Conservation (phyloP, 495 filamentous ascomycete genomes). For the Hypomontagnella monticulosa region DNA sequence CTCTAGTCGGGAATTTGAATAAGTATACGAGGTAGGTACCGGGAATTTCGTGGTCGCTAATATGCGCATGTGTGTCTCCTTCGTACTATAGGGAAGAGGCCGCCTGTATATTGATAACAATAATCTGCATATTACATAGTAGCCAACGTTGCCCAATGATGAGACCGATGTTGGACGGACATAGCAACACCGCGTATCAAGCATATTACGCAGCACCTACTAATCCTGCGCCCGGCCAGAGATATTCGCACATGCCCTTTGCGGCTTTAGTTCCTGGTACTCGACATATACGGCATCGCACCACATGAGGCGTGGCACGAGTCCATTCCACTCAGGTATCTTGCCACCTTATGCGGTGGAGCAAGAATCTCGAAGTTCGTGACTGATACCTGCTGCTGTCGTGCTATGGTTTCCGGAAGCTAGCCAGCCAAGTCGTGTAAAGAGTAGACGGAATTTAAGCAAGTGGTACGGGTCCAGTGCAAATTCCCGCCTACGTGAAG, state of each 20-base stretch:
- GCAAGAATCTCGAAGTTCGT: neutral
- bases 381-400: slow-evolving; percentile 1
- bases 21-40: too few relatives aligned
- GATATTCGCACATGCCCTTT: too few relatives aligned
- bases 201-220: slow-evolving; percentile 12
- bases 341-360: neutral
- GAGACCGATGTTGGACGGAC: neutral
- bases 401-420: neutral
- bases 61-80: too few relatives aligned
- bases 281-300: slow-evolving; percentile 7
- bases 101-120: too few relatives aligned
- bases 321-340: neutral
- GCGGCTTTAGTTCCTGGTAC: neutral
- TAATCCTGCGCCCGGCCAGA: neutral
- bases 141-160: slow-evolving; percentile 10
- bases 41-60: too few relatives aligned
- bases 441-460: slow-evolving; percentile 3
- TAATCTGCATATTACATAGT: neutral
- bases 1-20: too few relatives aligned
- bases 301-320: neutral
- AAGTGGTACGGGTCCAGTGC: neutral
- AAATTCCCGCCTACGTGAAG: slow-evolving; percentile 4
- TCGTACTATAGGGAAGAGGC: too few relatives aligned
- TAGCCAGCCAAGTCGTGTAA: neutral
- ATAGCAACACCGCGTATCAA: slow-evolving; percentile 12